Evolutionary conservation across 805 yeast genomes (phyloP).

Genomic region (Wickerhamiella sergipiensis): DNA sequence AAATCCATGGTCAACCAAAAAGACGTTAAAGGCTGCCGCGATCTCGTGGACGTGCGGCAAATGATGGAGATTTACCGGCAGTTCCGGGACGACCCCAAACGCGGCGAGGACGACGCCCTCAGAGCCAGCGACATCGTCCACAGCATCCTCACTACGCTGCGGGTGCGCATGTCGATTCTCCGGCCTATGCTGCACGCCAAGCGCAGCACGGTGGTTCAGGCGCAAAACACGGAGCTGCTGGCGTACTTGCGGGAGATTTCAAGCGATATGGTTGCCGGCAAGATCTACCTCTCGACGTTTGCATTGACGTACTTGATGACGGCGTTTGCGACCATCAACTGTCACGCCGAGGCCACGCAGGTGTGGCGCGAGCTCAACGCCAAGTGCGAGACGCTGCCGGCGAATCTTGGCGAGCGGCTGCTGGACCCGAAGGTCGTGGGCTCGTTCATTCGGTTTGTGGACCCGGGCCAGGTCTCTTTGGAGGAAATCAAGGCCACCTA

Average conservation of each 20-base stretch:
- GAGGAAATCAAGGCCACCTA: constrained; percentile 15
- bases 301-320: constrained; percentile 17
- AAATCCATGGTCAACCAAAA: constrained; percentile 3
- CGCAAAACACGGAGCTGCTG: constrained; percentile 13
- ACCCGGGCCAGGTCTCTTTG: constrained; percentile 13
- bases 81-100: constrained; percentile 9
- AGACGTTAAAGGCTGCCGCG: constrained; percentile 11
- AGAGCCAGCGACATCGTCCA: constrained; percentile 16
- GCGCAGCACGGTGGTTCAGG: constrained; percentile 9
- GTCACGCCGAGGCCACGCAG: constrained; percentile 11
- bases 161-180: constrained; percentile 12
- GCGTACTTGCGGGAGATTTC: constrained; percentile 15
- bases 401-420: constrained; percentile 7
- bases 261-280: constrained; percentile 12
- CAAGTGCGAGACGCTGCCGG: not conserved
- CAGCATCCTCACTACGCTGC: constrained; percentile 14
- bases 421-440: constrained; percentile 16
- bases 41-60: constrained; percentile 14
- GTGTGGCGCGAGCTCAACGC: constrained; percentile 14
- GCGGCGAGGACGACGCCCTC: constrained; percentile 1
- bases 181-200: constrained; percentile 14
- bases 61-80: constrained; percentile 15
- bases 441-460: constrained; percentile 14
- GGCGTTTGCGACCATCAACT: constrained; percentile 14
- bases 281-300: constrained; percentile 13